Conservation (phyloP, 1,139 yeast species). For the Yamadazyma atmosphaerica region DNA sequence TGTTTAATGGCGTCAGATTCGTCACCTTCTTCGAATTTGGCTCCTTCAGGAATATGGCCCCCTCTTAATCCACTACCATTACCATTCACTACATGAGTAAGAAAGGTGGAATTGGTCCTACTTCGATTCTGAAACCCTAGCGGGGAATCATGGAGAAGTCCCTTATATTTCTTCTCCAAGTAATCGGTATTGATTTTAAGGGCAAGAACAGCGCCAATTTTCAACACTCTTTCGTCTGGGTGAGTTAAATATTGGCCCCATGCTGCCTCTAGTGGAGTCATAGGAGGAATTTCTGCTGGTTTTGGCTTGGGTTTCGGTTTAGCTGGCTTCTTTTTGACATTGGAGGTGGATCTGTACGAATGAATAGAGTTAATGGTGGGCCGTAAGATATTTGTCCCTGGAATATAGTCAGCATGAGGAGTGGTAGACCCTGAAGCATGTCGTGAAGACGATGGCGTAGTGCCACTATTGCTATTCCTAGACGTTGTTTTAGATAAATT, state of each 20-base stretch:
- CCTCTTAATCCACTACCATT: conserved; percentile 32
- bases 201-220: conserved; percentile 55
- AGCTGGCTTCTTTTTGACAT: conserved; percentile 14
- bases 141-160: conserved; percentile 62
- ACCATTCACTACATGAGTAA: conserved; percentile 61
- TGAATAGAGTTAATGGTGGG: conserved; percentile 49
- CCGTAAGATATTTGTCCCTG: conserved; percentile 59
- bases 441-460: conserved; percentile 7
- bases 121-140: conserved; percentile 36
- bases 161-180: conserved; percentile 59
- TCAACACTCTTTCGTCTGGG: conserved; percentile 69
- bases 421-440: conserved; percentile 5
- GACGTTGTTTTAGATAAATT: conserved; percentile 8
- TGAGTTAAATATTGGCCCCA: conserved; percentile 63
- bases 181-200: conserved; percentile 39
- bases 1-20: conserved; percentile 35
- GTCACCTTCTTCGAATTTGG: conserved; percentile 15
- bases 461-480: conserved; percentile 5
- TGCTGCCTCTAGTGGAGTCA: conserved; percentile 62
- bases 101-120: conserved; percentile 29
- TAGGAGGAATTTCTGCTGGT: conserved; percentile 51
- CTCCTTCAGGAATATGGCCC: conserved; percentile 14
- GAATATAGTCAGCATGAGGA: conserved; percentile 41
- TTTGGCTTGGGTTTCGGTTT: conserved; percentile 24
- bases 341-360: conserved; percentile 25